These are phyloP conservation scores for Paraglomus occultum DNA, from an alignment of 192 early-diverging fungal species.

Conservation along the genomic window DNA sequence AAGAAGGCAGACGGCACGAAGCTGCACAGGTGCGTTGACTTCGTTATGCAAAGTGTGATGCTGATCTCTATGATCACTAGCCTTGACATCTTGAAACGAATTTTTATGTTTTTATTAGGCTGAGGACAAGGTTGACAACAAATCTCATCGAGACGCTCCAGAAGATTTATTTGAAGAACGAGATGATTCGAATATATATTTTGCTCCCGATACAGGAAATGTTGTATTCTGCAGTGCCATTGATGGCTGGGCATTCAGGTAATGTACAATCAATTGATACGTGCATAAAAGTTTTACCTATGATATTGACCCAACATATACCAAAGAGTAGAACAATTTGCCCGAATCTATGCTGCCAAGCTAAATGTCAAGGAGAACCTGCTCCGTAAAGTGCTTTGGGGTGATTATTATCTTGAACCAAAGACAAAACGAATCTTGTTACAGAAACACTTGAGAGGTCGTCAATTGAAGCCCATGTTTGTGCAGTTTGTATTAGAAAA, in stretches of 20 bases:
- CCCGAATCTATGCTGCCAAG: constrained; percentile 84
- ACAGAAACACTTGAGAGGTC: constrained; percentile 80
- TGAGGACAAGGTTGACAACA: constrained; percentile 38
- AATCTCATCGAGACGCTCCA: constrained; percentile 39
- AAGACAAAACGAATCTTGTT: constrained; percentile 90
- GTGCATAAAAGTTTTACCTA: background rate
- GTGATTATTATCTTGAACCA: constrained; percentile 94
- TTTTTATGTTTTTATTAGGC: constrained; percentile 6
- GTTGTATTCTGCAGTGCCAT: constrained; percentile 95
- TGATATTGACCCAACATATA: background rate
- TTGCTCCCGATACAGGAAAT: constrained; percentile 93
- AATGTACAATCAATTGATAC: constrained; percentile 5
- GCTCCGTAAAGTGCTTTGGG: constrained; percentile 90
- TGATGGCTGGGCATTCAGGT: constrained; percentile 98
- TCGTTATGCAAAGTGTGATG: background rate
- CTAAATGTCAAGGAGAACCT: constrained; percentile 76
- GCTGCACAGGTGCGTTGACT: constrained; percentile 31
- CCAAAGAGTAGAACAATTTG: constrained; percentile 84
- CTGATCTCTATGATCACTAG: background rate
- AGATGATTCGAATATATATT: constrained; percentile 94
- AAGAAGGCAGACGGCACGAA: constrained; percentile 62
- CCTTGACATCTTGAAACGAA: background rate
- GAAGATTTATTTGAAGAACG: constrained; percentile 68
- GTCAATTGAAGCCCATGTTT: constrained; percentile 90
- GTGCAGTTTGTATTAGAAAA: constrained; percentile 94